A percentile compares a stretch with the other conserved stretches of the same genome.
Conservation (phyloP, 805 yeast species). For the Cyberlindnera veronae region DNA sequence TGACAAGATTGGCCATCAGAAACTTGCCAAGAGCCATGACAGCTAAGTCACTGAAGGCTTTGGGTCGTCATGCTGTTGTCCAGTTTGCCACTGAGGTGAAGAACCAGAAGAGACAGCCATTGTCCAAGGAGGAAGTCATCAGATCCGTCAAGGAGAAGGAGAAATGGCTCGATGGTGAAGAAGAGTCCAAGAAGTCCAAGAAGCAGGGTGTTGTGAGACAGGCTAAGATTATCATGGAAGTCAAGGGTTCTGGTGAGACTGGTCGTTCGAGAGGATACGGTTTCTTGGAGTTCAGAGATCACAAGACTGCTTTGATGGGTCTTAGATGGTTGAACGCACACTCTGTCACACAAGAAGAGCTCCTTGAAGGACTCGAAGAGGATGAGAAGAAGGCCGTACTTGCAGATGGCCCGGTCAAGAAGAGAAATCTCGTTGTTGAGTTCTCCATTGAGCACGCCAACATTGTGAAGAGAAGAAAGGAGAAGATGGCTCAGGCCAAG, state of each 20-base stretch:
- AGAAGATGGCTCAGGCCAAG: slow-evolving; percentile 47
- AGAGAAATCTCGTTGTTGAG: slow-evolving; percentile 83
- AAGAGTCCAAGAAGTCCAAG: slow-evolving; percentile 57
- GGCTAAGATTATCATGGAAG: slow-evolving; percentile 89
- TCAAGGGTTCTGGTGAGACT: slow-evolving; percentile 77
- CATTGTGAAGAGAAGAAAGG: slow-evolving; percentile 87
- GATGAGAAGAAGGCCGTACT: slow-evolving; percentile 59
- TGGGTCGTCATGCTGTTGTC: slow-evolving; percentile 93
- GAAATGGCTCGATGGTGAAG: slow-evolving; percentile 37
- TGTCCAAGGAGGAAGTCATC: slow-evolving; percentile 81
- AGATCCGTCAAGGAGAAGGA: slow-evolving; percentile 73
- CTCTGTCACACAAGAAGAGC: slow-evolving; percentile 68
- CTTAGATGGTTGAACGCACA: slow-evolving; percentile 96
- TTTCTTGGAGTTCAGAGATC: slow-evolving; percentile 89
- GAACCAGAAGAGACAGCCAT: slow-evolving; percentile 69
- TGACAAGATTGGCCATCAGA: slow-evolving; percentile 92
- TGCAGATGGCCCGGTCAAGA: slow-evolving; percentile 45
- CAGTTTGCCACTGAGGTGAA: slow-evolving; percentile 89
- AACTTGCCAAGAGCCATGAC: slow-evolving; percentile 92
- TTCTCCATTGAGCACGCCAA: slow-evolving; percentile 95
- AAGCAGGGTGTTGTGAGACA: slow-evolving; percentile 90
- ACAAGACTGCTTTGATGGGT: slow-evolving; percentile 90
- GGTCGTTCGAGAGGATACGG: slow-evolving; percentile 98
- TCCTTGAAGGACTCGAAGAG: slow-evolving; percentile 63
- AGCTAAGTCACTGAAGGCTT: slow-evolving; percentile 81